Conservation (phyloP, 768 basidiomycete species). For the Pleurotus tuoliensis region DNA sequence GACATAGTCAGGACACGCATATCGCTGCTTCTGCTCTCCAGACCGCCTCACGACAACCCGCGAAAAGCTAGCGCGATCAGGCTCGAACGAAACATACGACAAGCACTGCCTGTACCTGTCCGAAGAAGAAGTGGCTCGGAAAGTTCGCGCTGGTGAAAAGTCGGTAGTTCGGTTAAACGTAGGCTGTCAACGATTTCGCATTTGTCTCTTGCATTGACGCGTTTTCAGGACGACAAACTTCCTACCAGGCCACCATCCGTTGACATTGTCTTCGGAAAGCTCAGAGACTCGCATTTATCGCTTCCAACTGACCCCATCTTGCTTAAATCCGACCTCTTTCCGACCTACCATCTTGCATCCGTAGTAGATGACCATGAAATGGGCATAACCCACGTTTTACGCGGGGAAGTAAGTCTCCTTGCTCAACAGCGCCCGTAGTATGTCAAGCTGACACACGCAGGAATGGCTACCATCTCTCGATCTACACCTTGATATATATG, state of each 20-base stretch:
- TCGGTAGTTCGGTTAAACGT: constrained; percentile 89
- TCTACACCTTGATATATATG: constrained; percentile 87
- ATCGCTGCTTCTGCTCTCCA: constrained; percentile 90
- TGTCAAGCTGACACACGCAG: constrained; percentile 31
- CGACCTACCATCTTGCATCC: constrained; percentile 95
- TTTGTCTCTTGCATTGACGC: not conserved
- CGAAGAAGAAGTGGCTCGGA: constrained; percentile 78
- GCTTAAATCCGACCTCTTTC: constrained; percentile 88
- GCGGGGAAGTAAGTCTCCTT: constrained; percentile 70
- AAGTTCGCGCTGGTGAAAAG: constrained; percentile 70
- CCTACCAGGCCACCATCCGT: constrained; percentile 44
- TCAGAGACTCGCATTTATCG: constrained; percentile 74
- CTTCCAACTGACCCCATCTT: constrained; percentile 87
- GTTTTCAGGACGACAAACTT: constrained; percentile 50
- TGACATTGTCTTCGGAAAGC: constrained; percentile 75
- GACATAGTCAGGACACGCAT: constrained; percentile 77
- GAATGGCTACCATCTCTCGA: constrained; percentile 97
- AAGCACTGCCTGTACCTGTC: constrained; percentile 82
- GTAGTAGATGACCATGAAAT: constrained; percentile 96
- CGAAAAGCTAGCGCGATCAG: constrained; percentile 63
- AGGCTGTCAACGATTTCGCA: constrained; percentile 17
- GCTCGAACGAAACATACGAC: constrained; percentile 85
- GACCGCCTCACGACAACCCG: constrained; percentile 67
- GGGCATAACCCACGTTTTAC: constrained; percentile 92
- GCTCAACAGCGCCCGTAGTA: not conserved